Evolutionary conservation across 192 early-diverging fungal species (phyloP).

Genomic region (Backusella psychrophila): DNA sequence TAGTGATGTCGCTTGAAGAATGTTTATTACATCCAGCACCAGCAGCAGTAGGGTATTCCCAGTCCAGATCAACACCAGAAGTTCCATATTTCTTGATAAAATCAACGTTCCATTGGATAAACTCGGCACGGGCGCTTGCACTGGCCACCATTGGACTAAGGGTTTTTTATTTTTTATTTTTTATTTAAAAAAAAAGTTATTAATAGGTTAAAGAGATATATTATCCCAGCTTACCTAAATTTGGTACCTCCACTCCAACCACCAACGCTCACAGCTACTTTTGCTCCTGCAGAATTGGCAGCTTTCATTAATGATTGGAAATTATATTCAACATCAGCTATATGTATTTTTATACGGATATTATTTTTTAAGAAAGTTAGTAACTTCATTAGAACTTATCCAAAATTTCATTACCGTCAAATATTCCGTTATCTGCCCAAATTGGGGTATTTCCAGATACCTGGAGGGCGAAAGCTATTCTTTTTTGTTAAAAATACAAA

Average conservation of each 20-base stretch:
- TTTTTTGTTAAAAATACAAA: background rate
- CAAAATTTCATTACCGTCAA: constrained; percentile 6
- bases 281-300: constrained; percentile 43
- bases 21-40: constrained; percentile 61
- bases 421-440: constrained; percentile 26
- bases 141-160: constrained; percentile 51
- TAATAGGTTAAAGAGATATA: no score
- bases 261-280: constrained; percentile 62
- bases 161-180: no score
- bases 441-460: constrained; percentile 33
- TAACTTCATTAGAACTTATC: background rate
- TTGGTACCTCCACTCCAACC: constrained; percentile 69
- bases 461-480: constrained; percentile 54
- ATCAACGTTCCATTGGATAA: constrained; percentile 50
- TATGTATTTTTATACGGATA: background rate
- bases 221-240: constrained; percentile 21
- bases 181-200: no score
- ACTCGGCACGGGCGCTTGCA: constrained; percentile 28
- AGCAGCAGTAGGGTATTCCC: constrained; percentile 67
- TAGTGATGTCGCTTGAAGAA: constrained; percentile 52
- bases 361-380: background rate
- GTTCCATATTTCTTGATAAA: constrained; percentile 50
- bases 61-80: constrained; percentile 72
- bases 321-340: constrained; percentile 28
- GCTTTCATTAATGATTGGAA: constrained; percentile 43